Percentiles rank a stretch among this genome's conserved stretches.
Evolutionary conservation across 345 rosid genomes (phyloP).

Genomic region (Firmiana major): DNA sequence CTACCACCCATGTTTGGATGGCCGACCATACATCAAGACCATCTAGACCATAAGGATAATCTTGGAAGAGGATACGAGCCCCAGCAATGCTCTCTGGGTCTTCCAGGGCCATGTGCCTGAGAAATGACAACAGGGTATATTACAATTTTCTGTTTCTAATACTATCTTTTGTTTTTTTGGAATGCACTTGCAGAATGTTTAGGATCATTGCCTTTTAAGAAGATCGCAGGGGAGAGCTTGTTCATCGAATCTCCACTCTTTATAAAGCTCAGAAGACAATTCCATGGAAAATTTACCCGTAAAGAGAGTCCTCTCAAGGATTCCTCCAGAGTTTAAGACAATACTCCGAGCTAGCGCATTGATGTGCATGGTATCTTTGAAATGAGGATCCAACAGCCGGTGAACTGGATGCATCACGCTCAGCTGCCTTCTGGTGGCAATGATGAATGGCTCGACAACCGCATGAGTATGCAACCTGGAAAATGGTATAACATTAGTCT

Average conservation of each 20-base stretch:
- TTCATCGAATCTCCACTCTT: slow-evolving; percentile 60
- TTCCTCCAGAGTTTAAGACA: slow-evolving; percentile 54
- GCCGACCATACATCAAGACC: slow-evolving; percentile 58
- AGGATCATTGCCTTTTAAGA: slow-evolving; percentile 29
- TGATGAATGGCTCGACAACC: slow-evolving; percentile 59
- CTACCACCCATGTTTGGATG: slow-evolving; percentile 50
- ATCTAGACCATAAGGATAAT: slow-evolving; percentile 60
- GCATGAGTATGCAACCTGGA: slow-evolving; percentile 68
- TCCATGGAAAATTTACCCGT: slow-evolving; percentile 51
- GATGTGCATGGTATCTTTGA: slow-evolving; percentile 59
- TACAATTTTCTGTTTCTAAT: too few species aligned
- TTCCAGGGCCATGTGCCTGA: slow-evolving; percentile 47
- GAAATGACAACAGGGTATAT: background rate
- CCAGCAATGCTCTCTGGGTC: slow-evolving; percentile 36
- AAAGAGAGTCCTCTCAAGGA: slow-evolving; percentile 50
- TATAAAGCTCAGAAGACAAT: slow-evolving; percentile 50
- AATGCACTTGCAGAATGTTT: too few species aligned
- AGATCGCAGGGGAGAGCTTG: slow-evolving; percentile 64
- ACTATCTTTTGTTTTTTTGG: too few species aligned
- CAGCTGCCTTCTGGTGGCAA: slow-evolving; percentile 58
- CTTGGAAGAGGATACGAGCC: slow-evolving; percentile 40
- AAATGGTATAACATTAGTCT: background rate
- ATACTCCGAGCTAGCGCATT: slow-evolving; percentile 46
- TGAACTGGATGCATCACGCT: slow-evolving; percentile 63
- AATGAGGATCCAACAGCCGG: slow-evolving; percentile 55